Evolutionary conservation across 2,329 filamentous ascomycete species (phyloP).

Genomic region (Neofusicoccum sp.): DNA sequence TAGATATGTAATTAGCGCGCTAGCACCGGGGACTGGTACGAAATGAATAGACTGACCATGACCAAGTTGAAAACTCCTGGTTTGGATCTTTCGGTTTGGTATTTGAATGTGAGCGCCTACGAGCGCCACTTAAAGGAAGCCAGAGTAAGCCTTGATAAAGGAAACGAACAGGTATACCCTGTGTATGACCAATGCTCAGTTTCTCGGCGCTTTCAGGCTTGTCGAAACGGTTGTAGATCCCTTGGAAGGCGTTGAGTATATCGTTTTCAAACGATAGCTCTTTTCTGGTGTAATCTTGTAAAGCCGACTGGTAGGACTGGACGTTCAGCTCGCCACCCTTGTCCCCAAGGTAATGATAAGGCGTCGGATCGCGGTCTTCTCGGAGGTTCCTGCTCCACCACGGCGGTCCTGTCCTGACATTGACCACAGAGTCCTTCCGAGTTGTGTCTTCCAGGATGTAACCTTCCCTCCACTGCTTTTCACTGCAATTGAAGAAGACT

Average conservation of each 20-base stretch:
- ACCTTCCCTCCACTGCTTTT: neutral
- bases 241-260: neutral
- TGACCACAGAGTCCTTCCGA: neutral
- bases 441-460: neutral
- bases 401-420: neutral
- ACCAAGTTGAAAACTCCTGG: too few species aligned
- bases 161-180: too few species aligned
- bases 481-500: constrained; percentile 1
- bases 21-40: too few species aligned
- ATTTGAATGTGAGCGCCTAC: too few species aligned
- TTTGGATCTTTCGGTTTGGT: too few species aligned
- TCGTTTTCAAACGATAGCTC: neutral
- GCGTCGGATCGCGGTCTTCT: neutral
- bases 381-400: neutral
- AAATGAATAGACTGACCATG: too few species aligned
- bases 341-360: neutral
- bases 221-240: neutral
- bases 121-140: too few species aligned
- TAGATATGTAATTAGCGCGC: too few species aligned
- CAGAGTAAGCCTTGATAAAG: too few species aligned
- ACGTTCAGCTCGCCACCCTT: too few species aligned
- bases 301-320: neutral
- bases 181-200: too few species aligned
- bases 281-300: neutral
- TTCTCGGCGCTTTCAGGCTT: too few species aligned